These are phyloP conservation scores for Monilinia vaccinii-corymbosi DNA, from an alignment of 2,329 filamentous ascomycete species.

Conservation along the genomic window DNA sequence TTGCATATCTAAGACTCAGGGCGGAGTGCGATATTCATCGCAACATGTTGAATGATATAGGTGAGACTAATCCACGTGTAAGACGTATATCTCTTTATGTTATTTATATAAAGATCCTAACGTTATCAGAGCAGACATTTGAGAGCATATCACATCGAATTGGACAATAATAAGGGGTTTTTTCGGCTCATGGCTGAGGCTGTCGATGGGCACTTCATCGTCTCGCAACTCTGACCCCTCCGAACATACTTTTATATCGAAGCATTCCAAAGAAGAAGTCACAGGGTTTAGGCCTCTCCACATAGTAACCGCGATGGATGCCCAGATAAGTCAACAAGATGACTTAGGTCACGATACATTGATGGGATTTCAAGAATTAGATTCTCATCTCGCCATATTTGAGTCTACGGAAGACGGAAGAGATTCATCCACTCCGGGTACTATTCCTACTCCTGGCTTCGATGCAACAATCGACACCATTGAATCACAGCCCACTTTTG, in stretches of 20 bases:
- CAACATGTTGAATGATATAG: conserved; percentile 25
- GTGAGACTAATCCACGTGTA: conserved; percentile 29
- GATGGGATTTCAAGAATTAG: conserved; percentile 31
- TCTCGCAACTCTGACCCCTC: conserved; percentile 21
- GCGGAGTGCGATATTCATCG: conserved; percentile 15
- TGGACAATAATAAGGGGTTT: conserved; percentile 11
- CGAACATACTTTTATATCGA: conserved; percentile 25
- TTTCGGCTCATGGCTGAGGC: conserved; percentile 18
- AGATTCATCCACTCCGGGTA: conserved; percentile 25
- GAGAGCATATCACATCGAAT: conserved; percentile 8
- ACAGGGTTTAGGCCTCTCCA: conserved; percentile 29
- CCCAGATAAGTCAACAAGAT: conserved; percentile 26
- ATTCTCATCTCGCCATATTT: conserved; percentile 31
- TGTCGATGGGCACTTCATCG: conserved; percentile 26
- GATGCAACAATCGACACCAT: conserved; percentile 19
- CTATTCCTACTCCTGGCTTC: conserved; percentile 23
- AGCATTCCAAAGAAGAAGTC: conserved; percentile 26
- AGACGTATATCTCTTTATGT: conserved; percentile 23
- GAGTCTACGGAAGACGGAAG: conserved; percentile 23
- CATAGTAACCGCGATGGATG: conserved; percentile 31
- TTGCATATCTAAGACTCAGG: conserved; percentile 1
- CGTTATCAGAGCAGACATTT: conserved; percentile 15
- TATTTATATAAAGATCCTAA: conserved; percentile 19
- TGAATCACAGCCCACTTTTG: conserved; percentile 12
- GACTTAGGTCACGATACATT: conserved; percentile 27